Percentiles rank a stretch among this genome's conserved stretches.
These are phyloP conservation scores for bread wheat (Triticum aestivum) DNA, from an alignment of 176 grass and related monocot genomes.

Conservation along the genomic window DNA sequence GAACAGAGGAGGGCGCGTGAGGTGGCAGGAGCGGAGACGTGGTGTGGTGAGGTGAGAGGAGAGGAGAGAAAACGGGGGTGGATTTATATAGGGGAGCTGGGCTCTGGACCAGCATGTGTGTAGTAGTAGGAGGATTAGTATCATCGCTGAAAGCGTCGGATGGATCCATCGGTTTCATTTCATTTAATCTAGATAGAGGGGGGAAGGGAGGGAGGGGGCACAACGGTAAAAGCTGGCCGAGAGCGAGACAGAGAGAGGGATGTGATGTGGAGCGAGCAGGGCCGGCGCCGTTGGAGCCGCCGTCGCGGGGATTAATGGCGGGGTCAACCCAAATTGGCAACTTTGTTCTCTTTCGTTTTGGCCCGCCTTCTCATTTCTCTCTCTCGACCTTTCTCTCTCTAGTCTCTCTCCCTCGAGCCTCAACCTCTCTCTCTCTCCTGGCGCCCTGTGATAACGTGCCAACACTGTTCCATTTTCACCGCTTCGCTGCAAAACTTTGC, in stretches of 20 bases:
- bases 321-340: constrained; percentile 65
- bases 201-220: neutral
- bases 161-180: neutral
- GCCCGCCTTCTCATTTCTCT: neutral
- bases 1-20: neutral
- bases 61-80: constrained; percentile 23
- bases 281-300: constrained; percentile 76
- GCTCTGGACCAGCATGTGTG: neutral
- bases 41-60: constrained; percentile 39
- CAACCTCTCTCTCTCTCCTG: neutral
- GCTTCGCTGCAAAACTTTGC: neutral
- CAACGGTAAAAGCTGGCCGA: constrained; percentile 10
- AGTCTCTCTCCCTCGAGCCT: no score
- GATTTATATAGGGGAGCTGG: constrained; percentile 44
- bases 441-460: neutral
- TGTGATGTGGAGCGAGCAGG: constrained; percentile 12
- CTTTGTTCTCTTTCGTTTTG: constrained; percentile 23
- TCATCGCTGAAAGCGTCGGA: neutral
- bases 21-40: constrained; percentile 33
- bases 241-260: neutral
- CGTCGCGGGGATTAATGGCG: constrained; percentile 52
- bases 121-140: neutral
- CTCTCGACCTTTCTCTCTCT: neutral
- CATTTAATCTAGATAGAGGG: neutral
- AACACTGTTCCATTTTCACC: neutral